Conservation (phyloP, 1,139 yeast species). For the Geotrichum macrosporum region DNA sequence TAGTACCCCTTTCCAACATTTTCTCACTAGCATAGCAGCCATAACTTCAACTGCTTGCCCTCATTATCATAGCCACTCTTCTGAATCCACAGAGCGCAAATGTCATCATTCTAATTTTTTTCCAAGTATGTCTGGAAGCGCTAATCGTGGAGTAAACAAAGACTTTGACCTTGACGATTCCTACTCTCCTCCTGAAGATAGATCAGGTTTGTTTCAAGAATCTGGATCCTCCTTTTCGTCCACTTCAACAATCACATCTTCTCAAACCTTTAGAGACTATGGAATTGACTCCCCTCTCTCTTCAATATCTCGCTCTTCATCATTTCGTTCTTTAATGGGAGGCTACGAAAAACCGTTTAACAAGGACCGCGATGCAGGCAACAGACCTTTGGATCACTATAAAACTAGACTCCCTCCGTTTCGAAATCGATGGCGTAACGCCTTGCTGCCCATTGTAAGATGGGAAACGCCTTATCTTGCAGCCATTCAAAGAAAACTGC, state of each 20-base stretch:
- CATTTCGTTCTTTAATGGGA: slow-evolving; percentile 30
- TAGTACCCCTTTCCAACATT: slow-evolving; percentile 11
- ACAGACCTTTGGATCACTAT: slow-evolving; percentile 63
- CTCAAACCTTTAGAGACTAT: neutral
- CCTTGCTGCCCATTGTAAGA: slow-evolving; percentile 56
- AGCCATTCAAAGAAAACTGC: slow-evolving; percentile 50
- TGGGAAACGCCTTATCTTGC: slow-evolving; percentile 62
- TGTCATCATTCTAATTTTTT: slow-evolving; percentile 1
- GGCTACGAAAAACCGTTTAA: slow-evolving; percentile 31
- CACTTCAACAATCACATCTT: slow-evolving; percentile 14
- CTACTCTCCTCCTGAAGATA: neutral
- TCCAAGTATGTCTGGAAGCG: slow-evolving; percentile 1
- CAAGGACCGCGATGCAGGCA: slow-evolving; percentile 60
- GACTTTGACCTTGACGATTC: neutral
- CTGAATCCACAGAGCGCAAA: neutral
- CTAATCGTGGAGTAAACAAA: neutral
- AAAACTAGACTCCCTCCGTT: slow-evolving; percentile 52
- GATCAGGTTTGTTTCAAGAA: neutral
- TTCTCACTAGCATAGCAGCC: slow-evolving; percentile 14
- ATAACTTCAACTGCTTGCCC: slow-evolving; percentile 3
- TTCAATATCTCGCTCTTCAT: slow-evolving; percentile 26
- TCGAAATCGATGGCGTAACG: slow-evolving; percentile 55
- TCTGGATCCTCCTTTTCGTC: slow-evolving; percentile 14
- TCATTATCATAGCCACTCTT: neutral
- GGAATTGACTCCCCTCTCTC: slow-evolving; percentile 4